Base-by-base conservation (phyloP, 257 asterid genomes). In the Penstemon eatonii region DNA sequence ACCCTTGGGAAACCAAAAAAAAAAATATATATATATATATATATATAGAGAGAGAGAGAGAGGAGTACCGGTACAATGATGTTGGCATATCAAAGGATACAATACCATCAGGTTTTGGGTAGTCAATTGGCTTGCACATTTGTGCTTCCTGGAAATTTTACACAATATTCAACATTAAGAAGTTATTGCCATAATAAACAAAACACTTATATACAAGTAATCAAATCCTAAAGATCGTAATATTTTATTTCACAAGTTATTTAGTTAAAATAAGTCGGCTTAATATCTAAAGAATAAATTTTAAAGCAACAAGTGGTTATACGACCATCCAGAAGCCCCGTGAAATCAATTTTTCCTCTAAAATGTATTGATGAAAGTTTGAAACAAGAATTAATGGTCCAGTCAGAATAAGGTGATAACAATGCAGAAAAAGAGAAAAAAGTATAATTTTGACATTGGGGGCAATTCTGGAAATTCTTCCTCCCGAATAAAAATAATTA, bases 61-160 rank as follows among this genome's bases (percentile, higher is more conserved):
- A 43, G 51, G 43, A 43, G 42, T 83, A 90, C 99, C 96, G 74
- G 84, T 90, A 93, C 78, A 90, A 71, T 66, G 99, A 88, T 46
- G 97, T 90, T 37, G 94, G 85, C 50, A 93, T 72, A 71, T 93
- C 97, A 75, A 93, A 93, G 47, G 99, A 84, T 71, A 93, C 63
- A 65, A 78, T 82, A 25, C 92, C 95, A 75, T 93, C 97, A 38
- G 97, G 96, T 84, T 93, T 93, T 56, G 96, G 92, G 82, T 93
- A 93, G 73, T 84, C 81, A 58, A 88, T 84, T 71, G 87, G 86
- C 57, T 67, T 75, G 81, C 80, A 84, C 40, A 71, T 36, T 65
- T 69, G 78, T 54, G 96, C 96, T 79, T 84, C 96, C 99, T 93
- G 89, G 52, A 77, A 49, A 73, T 71, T 53, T 73, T 53, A 71